Conservation (phyloP, 78 protist species). For the Planoprotostelium fungivorum region DNA sequence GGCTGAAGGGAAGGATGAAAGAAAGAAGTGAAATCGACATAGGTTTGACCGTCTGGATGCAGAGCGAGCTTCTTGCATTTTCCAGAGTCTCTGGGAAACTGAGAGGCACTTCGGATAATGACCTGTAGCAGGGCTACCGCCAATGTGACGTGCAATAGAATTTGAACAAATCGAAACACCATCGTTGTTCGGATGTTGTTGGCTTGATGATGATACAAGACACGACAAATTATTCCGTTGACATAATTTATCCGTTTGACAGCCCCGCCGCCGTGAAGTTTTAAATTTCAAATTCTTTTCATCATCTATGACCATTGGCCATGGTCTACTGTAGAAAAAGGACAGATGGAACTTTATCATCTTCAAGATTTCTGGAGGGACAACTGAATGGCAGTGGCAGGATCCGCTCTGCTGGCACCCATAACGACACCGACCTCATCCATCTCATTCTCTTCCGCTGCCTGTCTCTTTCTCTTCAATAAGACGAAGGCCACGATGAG, state of each 20-base stretch:
- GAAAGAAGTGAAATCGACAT: background rate
- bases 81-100: background rate
- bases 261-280: no score
- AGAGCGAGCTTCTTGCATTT: background rate
- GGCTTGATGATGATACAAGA: background rate
- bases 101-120: background rate
- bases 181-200: background rate
- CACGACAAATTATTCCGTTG: background rate
- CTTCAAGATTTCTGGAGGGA: no score
- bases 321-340: no score
- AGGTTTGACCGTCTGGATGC: background rate
- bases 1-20: background rate
- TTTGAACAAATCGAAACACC: background rate
- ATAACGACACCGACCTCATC: background rate
- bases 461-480: background rate
- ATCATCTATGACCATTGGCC: no score
- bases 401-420: background rate
- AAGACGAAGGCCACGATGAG: background rate
- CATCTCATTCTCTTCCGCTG: background rate
- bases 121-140: background rate
- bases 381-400: background rate
- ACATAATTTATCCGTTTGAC: no score
- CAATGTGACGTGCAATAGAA: background rate
- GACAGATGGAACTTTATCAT: no score
- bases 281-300: no score